These are phyloP conservation scores for Sporisorium scitamineum DNA, from an alignment of 1,284 basidiomycete species.

Conservation along the genomic window DNA sequence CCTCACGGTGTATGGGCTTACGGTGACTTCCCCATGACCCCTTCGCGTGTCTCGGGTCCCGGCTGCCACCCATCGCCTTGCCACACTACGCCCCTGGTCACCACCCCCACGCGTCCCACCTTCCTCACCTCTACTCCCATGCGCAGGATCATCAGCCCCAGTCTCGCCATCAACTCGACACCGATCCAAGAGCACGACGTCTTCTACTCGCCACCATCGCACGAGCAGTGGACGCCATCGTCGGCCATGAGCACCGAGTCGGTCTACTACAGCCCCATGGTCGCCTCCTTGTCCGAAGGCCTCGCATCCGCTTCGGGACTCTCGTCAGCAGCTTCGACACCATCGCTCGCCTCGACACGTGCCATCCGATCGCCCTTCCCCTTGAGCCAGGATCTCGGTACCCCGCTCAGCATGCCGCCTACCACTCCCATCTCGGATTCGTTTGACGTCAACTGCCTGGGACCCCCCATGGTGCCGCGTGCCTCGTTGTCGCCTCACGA, in stretches of 20 bases:
- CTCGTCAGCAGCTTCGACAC: constrained; percentile 50
- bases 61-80: constrained; percentile 35
- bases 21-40: constrained; percentile 50
- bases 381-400: constrained; percentile 50
- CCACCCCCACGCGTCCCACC: constrained; percentile 41
- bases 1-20: constrained; percentile 51
- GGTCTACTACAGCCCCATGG: constrained; percentile 49
- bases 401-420: constrained; percentile 49
- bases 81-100: constrained; percentile 42
- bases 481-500: constrained; percentile 42
- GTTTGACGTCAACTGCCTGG: constrained; percentile 51
- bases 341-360: constrained; percentile 39
- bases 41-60: constrained; percentile 37
- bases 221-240: constrained; percentile 48
- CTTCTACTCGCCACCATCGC: constrained; percentile 50
- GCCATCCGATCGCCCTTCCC: constrained; percentile 42
- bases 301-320: constrained; percentile 32
- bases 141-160: constrained; percentile 54
- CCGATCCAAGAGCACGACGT: constrained; percentile 48
- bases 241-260: constrained; percentile 52
- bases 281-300: constrained; percentile 42
- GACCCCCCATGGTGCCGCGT: constrained; percentile 48
- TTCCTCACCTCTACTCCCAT: constrained; percentile 46
- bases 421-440: constrained; percentile 48
- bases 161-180: constrained; percentile 51